Base-by-base conservation (phyloP, 192 early-diverging fungal genomes). In the Coemansia sp. region DNA sequence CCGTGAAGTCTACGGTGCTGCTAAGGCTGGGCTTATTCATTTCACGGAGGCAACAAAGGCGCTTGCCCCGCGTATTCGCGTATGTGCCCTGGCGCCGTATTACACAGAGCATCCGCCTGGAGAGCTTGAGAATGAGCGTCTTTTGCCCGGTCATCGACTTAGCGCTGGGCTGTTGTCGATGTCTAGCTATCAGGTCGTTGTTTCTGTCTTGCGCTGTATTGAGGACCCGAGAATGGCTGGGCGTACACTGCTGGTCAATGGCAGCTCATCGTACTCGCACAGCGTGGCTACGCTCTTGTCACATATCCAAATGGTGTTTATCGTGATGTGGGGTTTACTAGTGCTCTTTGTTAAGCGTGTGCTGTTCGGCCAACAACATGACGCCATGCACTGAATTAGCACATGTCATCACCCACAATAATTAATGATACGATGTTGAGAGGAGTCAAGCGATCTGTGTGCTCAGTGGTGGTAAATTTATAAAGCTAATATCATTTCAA, bases 171-270 rank as follows among this genome's bases (percentile, higher is more conserved):
- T 74, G 73, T 69, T 75, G 65, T 65, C 69, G n/a, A 66, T 75
- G 77, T 68, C 65, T 14, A 59, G 62, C 61, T 62, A 65, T 14
- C 77, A 80, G 63, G 77, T 80, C 45, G 77, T 75, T 41, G 65
- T 29, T 2, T 64, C 77, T 0, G 73, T 80, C 3, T 11, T 80
- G 27, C 68, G 77, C 27, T 80, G 77, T 48, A 80, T 80, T 42
- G 62, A 66, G 57, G 77, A 80, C 48, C 39, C 68, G n/a, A 39
- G 66, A 11, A 57, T 80, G 29, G 66, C 66, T 1, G 77, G 77
- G 29, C 61, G 42, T 5, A 80, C 77, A 10, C 51, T 80, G 57
- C 63, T 80, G 15, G 60, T 75, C 11, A 73, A 73, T n/a, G 73
- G 77, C 67, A 66, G 69, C n/a, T 75, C 73, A 15, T 62, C 73